Conservation (phyloP, 176 grass and related monocot genomes). For the Phoenix dactylifera region DNA sequence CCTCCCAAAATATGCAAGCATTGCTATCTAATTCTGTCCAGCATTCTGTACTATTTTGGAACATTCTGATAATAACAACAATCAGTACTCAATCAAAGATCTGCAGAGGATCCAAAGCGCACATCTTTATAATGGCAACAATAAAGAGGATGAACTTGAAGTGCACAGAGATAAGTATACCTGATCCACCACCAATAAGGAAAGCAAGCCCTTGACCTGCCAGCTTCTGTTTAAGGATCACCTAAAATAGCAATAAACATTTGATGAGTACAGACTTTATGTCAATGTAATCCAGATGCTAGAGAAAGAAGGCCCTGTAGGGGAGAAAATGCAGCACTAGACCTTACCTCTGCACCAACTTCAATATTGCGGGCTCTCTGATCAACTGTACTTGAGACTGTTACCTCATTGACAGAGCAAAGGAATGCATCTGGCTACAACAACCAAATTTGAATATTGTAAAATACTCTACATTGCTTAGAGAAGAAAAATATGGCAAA, state of each 20-base stretch:
- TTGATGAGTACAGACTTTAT: too few species aligned
- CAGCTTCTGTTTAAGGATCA: slow-evolving; percentile 93
- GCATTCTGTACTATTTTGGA: too few species aligned
- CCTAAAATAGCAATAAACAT: slow-evolving; percentile 23
- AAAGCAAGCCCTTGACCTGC: slow-evolving; percentile 88
- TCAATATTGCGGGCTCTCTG: slow-evolving; percentile 62
- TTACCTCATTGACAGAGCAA: slow-evolving; percentile 78
- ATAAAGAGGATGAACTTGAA: slow-evolving; percentile 12
- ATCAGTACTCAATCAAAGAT: too few species aligned
- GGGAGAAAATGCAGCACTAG: not conserved
- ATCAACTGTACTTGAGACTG: slow-evolving; percentile 52
- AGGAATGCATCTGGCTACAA: slow-evolving; percentile 78
- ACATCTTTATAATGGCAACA: not conserved
- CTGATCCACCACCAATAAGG: slow-evolving; percentile 80
- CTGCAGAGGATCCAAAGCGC: too few species aligned
- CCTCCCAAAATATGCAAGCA: too few species aligned
- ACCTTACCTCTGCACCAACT: slow-evolving; percentile 78
- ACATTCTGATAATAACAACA: too few species aligned
- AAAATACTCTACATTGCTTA: too few species aligned
- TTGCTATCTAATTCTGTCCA: too few species aligned
- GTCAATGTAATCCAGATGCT: too few species aligned
- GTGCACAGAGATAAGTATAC: slow-evolving; percentile 18
- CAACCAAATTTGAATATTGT: slow-evolving; percentile 14
- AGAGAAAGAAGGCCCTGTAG: too few species aligned
- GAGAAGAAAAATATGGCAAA: too few species aligned